A percentile compares a stretch with the other conserved stretches of the same genome.
Evolutionary conservation across 352 stramenopile species (phyloP).

Genomic region (Peronosclerospora sorghi): DNA sequence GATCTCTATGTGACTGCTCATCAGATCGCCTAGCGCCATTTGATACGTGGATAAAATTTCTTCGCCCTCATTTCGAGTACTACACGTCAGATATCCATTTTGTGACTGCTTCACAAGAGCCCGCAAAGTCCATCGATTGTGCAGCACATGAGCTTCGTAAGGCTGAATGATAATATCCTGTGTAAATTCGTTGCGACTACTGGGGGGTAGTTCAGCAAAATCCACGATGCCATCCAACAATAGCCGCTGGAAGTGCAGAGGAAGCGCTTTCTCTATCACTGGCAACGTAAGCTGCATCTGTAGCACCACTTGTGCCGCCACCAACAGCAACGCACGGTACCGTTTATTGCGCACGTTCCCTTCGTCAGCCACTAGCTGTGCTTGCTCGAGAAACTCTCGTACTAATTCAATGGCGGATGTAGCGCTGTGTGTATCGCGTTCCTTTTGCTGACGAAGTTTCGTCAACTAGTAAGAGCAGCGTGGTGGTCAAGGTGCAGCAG

Average conservation of each 20-base stretch:
- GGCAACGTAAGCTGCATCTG: constrained; percentile 57
- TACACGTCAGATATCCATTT: constrained; percentile 61
- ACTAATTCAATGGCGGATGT: constrained; percentile 71
- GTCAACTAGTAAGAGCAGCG: constrained; percentile 23
- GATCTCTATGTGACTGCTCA: constrained; percentile 42
- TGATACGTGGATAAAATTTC: constrained; percentile 55
- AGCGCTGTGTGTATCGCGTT: constrained; percentile 32
- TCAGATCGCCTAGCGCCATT: constrained; percentile 54
- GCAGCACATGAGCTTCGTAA: constrained; percentile 45
- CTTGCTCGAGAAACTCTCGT: constrained; percentile 76
- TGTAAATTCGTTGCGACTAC: constrained; percentile 20
- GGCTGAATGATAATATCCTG: constrained; percentile 24
- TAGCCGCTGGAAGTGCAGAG: constrained; percentile 70
- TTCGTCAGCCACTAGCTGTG: constrained; percentile 69
- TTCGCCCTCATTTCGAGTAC: constrained; percentile 49
- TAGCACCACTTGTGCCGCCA: constrained; percentile 65
- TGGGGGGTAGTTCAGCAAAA: constrained; percentile 37
- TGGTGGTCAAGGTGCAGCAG: constrained; percentile 5
- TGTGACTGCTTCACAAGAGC: constrained; percentile 57
- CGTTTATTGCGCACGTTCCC: constrained; percentile 65
- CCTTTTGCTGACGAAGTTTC: constrained; percentile 35
- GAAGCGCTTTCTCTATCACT: constrained; percentile 45
- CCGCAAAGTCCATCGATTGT: constrained; percentile 71
- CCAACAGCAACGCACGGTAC: constrained; percentile 52
- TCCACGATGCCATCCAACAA: constrained; percentile 75